phyloP scores from a whole-genome alignment of 352 stramenopile species.

The Phytophthora pluvialis region DNA sequence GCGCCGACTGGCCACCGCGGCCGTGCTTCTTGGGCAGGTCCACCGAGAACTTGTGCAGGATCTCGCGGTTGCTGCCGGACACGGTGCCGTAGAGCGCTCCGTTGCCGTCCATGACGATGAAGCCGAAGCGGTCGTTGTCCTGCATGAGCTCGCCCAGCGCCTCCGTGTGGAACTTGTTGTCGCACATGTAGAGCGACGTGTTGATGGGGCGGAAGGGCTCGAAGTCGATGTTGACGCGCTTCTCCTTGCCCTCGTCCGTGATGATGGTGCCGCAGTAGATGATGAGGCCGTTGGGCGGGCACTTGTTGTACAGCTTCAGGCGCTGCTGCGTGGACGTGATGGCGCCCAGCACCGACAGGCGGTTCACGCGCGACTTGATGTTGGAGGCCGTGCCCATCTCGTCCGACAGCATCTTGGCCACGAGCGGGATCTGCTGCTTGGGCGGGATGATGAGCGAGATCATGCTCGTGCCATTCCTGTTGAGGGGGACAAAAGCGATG shows the following conservation, averaged over 20 bases:
- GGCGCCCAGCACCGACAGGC: slow-evolving; percentile 97
- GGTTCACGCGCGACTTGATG: slow-evolving; percentile 99
- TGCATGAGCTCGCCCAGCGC: slow-evolving; percentile 98
- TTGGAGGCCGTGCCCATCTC: slow-evolving; percentile 99
- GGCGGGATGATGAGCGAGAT: slow-evolving; percentile 99
- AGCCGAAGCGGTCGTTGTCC: slow-evolving; percentile 99
- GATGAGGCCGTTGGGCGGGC: slow-evolving; percentile 97
- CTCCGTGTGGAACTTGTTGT: slow-evolving; percentile 99
- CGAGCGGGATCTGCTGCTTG: slow-evolving; percentile 97
- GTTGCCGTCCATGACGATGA: slow-evolving; percentile 99
- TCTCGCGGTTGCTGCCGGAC: slow-evolving; percentile 91
- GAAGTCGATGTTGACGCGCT: slow-evolving; percentile 99
- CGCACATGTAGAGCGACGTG: slow-evolving; percentile 99
- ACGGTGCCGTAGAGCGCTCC: slow-evolving; percentile 98
- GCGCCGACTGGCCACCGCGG: slow-evolving; percentile 98
- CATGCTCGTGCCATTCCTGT: slow-evolving; percentile 99
- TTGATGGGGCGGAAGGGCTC: slow-evolving; percentile 99
- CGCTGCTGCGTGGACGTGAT: slow-evolving; percentile 99
- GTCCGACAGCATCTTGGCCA: slow-evolving; percentile 98
- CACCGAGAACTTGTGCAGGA: slow-evolving; percentile 97
- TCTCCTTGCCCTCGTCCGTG: slow-evolving; percentile 99
- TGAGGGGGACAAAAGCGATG: neutral
- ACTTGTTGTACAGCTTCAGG: slow-evolving; percentile 99
- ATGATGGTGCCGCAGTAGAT: slow-evolving; percentile 99
- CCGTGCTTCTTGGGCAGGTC: slow-evolving; percentile 99